A percentile compares a stretch with the other conserved stretches of the same genome.
Evolutionary conservation across 345 rosid species (phyloP).

Genomic region (Eucalyptus marginata): DNA sequence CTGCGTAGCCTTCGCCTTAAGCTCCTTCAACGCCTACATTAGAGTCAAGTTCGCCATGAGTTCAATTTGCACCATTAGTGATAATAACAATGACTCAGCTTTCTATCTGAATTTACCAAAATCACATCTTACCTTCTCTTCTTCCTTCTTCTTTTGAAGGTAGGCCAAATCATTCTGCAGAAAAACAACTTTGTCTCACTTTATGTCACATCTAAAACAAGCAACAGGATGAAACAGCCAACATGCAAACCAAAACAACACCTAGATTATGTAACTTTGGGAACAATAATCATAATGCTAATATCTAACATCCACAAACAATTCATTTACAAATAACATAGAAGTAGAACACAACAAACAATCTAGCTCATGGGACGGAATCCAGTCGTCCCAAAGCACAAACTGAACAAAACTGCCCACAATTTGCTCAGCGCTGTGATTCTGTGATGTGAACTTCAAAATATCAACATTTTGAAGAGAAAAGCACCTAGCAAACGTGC

Average conservation of each 20-base stretch:
- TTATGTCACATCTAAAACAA: background rate
- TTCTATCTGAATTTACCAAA: background rate
- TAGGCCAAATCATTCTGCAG: slow-evolving; percentile 43
- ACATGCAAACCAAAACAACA: background rate
- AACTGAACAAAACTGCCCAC: background rate
- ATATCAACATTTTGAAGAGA: rapidly evolving
- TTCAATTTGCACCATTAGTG: background rate
- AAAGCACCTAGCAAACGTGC: background rate
- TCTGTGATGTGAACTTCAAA: background rate
- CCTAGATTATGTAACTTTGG: background rate
- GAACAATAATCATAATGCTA: background rate
- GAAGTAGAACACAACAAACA: background rate
- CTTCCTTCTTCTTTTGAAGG: slow-evolving; percentile 73
- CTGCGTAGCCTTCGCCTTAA: slow-evolving; percentile 61
- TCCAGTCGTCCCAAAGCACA: background rate
- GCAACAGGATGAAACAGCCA: background rate
- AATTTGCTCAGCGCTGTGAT: background rate
- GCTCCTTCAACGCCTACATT: slow-evolving; percentile 72
- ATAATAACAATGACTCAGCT: background rate
- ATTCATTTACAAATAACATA: background rate
- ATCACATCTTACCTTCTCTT: slow-evolving; percentile 39
- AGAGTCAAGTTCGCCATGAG: background rate
- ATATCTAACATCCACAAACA: background rate
- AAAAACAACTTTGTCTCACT: background rate
- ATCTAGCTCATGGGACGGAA: background rate